These are phyloP conservation scores for Hymenoscyphus scutula DNA, from an alignment of 2,329 filamentous ascomycete genomes.

Conservation along the genomic window DNA sequence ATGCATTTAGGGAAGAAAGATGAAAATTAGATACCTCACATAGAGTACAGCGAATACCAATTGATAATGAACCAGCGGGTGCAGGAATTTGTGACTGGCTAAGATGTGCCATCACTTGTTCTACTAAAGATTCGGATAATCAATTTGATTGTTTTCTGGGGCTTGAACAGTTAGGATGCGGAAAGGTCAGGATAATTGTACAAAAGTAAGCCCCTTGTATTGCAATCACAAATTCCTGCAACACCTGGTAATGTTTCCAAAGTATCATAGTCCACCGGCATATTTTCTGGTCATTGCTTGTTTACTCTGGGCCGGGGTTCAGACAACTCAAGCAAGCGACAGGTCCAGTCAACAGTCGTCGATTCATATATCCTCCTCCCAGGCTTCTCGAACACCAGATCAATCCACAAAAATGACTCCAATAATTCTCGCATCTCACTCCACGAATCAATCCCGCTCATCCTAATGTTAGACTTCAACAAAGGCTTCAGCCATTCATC, in stretches of 20 bases:
- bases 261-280: no score
- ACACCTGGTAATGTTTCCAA: no score
- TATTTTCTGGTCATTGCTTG: no score
- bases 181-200: no score
- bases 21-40: slow-evolving; percentile 7
- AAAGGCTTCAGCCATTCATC: not conserved
- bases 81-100: no score
- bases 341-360: not conserved
- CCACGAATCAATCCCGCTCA: not conserved
- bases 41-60: slow-evolving; percentile 8
- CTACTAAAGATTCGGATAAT: not conserved
- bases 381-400: not conserved
- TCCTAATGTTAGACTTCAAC: not conserved
- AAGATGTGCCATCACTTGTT: not conserved
- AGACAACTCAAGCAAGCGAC: not conserved
- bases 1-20: not conserved
- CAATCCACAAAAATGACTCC: not conserved
- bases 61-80: not conserved
- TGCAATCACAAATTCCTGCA: no score
- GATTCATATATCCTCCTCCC: not conserved
- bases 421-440: not conserved
- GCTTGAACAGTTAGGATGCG: no score
- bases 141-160: no score
- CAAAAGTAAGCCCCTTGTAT: no score
- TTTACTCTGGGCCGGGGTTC: not conserved